phyloP scores from a whole-genome alignment of 345 rosid genomes.

The Ceriops decandra region DNA sequence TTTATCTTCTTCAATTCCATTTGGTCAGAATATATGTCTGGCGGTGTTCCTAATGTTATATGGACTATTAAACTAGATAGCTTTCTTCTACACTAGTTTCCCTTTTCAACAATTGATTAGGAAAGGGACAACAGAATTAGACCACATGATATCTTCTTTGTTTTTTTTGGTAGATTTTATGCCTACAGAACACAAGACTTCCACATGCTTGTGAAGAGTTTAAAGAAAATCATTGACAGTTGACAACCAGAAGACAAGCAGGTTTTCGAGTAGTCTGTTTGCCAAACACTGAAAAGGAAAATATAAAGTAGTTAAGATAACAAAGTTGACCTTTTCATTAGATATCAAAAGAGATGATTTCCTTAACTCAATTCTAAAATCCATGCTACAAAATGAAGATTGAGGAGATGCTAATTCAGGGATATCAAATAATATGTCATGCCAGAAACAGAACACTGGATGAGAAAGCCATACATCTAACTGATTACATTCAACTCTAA shows the following conservation, averaged over 20 bases:
- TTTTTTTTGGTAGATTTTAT: too few species aligned
- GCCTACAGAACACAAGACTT: too few species aligned
- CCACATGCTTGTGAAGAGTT: not conserved
- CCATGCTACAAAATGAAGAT: constrained; percentile 35
- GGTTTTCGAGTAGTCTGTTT: not conserved
- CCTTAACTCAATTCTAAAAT: constrained; percentile 50
- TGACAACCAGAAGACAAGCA: not conserved
- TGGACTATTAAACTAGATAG: not conserved
- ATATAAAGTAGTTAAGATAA: not conserved
- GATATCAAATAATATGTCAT: constrained; percentile 42
- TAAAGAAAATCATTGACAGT: not conserved
- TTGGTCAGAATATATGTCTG: too few species aligned
- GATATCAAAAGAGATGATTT: constrained; percentile 65
- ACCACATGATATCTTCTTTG: not conserved
- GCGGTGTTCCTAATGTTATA: too few species aligned
- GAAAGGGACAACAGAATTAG: not conserved
- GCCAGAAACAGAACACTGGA: constrained; percentile 65
- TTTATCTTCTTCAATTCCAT: too few species aligned
- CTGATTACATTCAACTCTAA: constrained; percentile 48
- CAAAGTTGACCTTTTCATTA: constrained; percentile 74
- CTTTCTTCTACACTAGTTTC: not conserved
- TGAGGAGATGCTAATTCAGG: constrained; percentile 54
- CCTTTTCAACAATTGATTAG: not conserved
- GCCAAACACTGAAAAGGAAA: not conserved
- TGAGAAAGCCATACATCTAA: constrained; percentile 64